These are phyloP conservation scores for Crithidia fasciculata DNA, from an alignment of 208 protist genomes.

Conservation along the genomic window DNA sequence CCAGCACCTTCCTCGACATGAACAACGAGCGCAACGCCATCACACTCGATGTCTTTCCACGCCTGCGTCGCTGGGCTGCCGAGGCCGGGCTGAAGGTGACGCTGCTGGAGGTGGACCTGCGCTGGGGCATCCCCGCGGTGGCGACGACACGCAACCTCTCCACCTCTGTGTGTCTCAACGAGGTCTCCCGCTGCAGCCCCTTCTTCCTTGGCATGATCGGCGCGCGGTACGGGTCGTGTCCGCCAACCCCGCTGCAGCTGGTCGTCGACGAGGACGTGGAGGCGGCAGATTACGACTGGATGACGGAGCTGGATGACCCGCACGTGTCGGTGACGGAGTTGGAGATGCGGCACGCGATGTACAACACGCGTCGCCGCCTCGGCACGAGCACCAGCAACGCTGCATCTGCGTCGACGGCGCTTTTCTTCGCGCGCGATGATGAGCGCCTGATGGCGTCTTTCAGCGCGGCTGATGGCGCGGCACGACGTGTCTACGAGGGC, in stretches of 20 bases:
- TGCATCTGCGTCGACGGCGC: slow-evolving; percentile 23
- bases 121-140: slow-evolving; percentile 95
- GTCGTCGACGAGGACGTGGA: slow-evolving; percentile 80
- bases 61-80: slow-evolving; percentile 81
- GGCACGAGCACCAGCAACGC: neutral
- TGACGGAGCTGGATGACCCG: slow-evolving; percentile 41
- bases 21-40: slow-evolving; percentile 95
- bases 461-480: slow-evolving; percentile 24
- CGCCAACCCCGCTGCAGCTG: slow-evolving; percentile 68
- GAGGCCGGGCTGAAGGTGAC: slow-evolving; percentile 66
- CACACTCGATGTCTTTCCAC: slow-evolving; percentile 93
- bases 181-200: slow-evolving; percentile 93
- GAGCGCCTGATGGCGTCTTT: slow-evolving; percentile 50
- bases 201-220: slow-evolving; percentile 95
- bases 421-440: slow-evolving; percentile 86
- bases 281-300: slow-evolving; percentile 71
- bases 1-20: slow-evolving; percentile 97
- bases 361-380: slow-evolving; percentile 53
- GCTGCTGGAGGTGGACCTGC: slow-evolving; percentile 93
- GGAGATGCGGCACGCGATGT: slow-evolving; percentile 93
- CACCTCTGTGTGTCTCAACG: slow-evolving; percentile 92
- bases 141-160: slow-evolving; percentile 75
- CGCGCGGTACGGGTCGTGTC: slow-evolving; percentile 84
- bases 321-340: slow-evolving; percentile 94
- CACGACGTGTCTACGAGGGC: slow-evolving; percentile 51